These are phyloP conservation scores for Colletotrichum sp. DNA, from an alignment of 2,329 filamentous ascomycete species.

Conservation along the genomic window DNA sequence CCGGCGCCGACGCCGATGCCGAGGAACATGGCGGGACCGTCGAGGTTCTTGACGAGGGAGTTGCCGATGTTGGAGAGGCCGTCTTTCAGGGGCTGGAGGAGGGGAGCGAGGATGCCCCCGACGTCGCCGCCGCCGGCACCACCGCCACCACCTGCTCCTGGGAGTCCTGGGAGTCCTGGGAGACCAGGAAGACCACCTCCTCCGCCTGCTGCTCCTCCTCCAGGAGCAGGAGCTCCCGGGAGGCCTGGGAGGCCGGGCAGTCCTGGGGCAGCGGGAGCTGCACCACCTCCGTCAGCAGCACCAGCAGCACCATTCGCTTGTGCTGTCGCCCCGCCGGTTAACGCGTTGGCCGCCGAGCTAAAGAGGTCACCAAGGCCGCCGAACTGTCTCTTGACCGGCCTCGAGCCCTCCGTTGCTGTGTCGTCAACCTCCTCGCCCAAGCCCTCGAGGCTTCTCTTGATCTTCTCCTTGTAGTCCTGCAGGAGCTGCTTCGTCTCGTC, in stretches of 20 bases:
- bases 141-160: background rate
- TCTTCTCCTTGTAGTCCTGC: conserved; percentile 3
- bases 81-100: conserved; percentile 16
- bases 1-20: conserved; percentile 29
- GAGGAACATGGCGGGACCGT: conserved; percentile 25
- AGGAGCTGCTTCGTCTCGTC: conserved; percentile 14
- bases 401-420: background rate
- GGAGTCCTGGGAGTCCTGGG: background rate
- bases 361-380: background rate
- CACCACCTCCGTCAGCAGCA: background rate
- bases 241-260: background rate
- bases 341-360: background rate
- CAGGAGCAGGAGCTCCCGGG: background rate
- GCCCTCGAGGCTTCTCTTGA: background rate
- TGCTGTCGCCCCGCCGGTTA: background rate
- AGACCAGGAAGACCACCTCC: background rate
- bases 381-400: background rate
- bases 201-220: background rate
- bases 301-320: background rate
- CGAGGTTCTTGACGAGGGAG: conserved; percentile 10
- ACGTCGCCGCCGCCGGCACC: background rate
- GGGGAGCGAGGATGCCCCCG: background rate
- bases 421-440: background rate
- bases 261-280: background rate
- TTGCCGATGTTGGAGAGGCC: conserved; percentile 16